Base-by-base conservation (phyloP, 169 alveolate species). In the Plasmodium gallinaceum region DNA sequence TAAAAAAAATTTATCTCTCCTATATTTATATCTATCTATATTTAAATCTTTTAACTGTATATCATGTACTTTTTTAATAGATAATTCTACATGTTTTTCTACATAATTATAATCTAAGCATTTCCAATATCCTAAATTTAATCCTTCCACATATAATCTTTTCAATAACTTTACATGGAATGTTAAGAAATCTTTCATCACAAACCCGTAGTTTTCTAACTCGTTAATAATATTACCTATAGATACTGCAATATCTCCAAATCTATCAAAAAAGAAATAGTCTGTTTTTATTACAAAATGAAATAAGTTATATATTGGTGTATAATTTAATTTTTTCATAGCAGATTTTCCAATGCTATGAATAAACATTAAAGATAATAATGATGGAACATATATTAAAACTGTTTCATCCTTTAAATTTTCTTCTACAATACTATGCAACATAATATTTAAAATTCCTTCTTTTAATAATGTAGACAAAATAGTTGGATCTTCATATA, bases 221-320 rank as follows among this genome's bases (percentile, higher is more conserved):
- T 83, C 91, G 54, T 83, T 83, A 46, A 70, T 70, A 22, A 83
- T 83, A 37, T 83, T 83, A 7, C 96, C 96, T 9, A 94, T 91
- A 7, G 95, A 87, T 61, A 95, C 86, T 18, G 96, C 94, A 37
- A 94, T 94, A 57, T 94, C 96, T 6, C 96, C 96, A 73, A 94
- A 94, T 74, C 95, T 86, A 51, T 94, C 95, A 62, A 91, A 94
- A 42, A 94, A 88, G n/a, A 94, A 94, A 74, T 91, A 94, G 54
- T 94, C 96, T 54, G 51, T 88, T 24, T 92, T 86, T 7, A 89
- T 64, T 7, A 94, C 90, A 45, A 92, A 91, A 37, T 92, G 95
- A 45, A 92, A 73, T 39, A 94, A 32, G 58, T 74, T 90, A 87
- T 91, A 68, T 42, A 93, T 76, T 20, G 93, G 94, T n/a, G 91